Percentiles rank a stretch among this genome's conserved stretches.
phyloP scores from a whole-genome alignment of 495 filamentous ascomycete genomes.

The Aspergillus steynii region DNA sequence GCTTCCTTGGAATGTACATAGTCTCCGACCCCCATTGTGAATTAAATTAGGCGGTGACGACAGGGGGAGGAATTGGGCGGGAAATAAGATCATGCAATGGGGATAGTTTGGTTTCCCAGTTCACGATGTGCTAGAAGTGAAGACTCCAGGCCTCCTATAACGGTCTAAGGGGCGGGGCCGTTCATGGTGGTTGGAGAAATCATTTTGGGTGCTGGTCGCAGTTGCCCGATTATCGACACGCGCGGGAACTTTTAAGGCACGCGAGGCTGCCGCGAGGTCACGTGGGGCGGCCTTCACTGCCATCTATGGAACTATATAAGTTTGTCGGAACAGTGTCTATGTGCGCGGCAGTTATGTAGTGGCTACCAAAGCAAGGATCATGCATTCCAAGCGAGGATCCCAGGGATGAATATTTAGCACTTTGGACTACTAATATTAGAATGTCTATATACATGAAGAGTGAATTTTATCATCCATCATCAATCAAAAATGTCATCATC shows the following conservation, averaged over 20 bases:
- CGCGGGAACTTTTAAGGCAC: constrained; percentile 22
- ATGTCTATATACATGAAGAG: neutral
- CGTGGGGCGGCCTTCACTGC: constrained; percentile 34
- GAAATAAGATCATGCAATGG: neutral
- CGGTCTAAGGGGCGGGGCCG: constrained; percentile 1
- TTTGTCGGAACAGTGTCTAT: too few species aligned
- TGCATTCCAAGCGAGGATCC: too few species aligned
- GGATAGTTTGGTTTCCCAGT: neutral
- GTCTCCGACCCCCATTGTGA: constrained; percentile 46
- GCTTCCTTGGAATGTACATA: constrained; percentile 46
- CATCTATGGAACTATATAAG: too few species aligned
- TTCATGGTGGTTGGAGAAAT: constrained; percentile 6
- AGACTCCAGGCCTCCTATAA: neutral
- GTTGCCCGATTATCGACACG: constrained; percentile 10
- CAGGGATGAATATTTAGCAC: too few species aligned
- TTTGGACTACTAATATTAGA: too few species aligned
- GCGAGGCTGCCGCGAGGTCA: constrained; percentile 34
- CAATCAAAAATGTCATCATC: constrained; percentile 11
- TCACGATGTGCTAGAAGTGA: neutral
- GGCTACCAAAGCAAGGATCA: too few species aligned
- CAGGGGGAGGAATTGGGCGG: constrained; percentile 1
- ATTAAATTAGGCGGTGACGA: neutral
- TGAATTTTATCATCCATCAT: neutral
- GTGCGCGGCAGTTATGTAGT: too few species aligned
- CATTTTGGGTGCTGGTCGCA: neutral